phyloP scores from a whole-genome alignment of 768 basidiomycete genomes.

The Sarcodon sp. region DNA sequence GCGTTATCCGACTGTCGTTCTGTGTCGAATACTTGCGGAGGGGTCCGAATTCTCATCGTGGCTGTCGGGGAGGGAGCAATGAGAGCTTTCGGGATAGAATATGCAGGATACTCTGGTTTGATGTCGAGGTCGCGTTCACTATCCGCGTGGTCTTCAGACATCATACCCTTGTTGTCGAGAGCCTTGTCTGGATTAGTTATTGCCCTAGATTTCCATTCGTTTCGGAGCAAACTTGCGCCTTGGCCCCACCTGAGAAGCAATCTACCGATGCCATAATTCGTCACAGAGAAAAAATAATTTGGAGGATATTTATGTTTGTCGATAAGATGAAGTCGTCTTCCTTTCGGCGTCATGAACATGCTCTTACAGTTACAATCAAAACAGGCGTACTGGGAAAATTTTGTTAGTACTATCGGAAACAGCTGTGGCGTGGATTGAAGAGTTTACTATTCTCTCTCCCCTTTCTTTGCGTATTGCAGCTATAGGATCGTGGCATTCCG shows the following conservation, averaged over 20 bases:
- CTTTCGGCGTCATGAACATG: slow-evolving; percentile 59
- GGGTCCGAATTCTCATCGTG: slow-evolving; percentile 3
- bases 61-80: slow-evolving; percentile 5
- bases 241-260: slow-evolving; percentile 73
- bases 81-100: slow-evolving; percentile 4
- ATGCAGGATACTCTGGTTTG: slow-evolving; percentile 5
- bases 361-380: slow-evolving; percentile 48
- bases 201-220: slow-evolving; percentile 50
- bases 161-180: slow-evolving; percentile 11
- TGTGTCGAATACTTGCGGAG: slow-evolving; percentile 1
- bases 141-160: slow-evolving; percentile 15
- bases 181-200: slow-evolving; percentile 5
- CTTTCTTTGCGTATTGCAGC: slow-evolving; percentile 64
- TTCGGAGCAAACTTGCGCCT: slow-evolving; percentile 68
- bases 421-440: neutral
- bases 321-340: slow-evolving; percentile 71
- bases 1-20: slow-evolving; percentile 10
- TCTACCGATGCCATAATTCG: slow-evolving; percentile 82
- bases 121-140: slow-evolving; percentile 1
- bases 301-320: slow-evolving; percentile 75
- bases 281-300: slow-evolving; percentile 85
- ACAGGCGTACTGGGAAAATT: slow-evolving; percentile 54
- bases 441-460: slow-evolving; percentile 75
- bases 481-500: slow-evolving; percentile 82
- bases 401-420: neutral